Evolutionary conservation across 1,284 basidiomycete species (phyloP).

Genomic region (Ganoderma lingzhi): DNA sequence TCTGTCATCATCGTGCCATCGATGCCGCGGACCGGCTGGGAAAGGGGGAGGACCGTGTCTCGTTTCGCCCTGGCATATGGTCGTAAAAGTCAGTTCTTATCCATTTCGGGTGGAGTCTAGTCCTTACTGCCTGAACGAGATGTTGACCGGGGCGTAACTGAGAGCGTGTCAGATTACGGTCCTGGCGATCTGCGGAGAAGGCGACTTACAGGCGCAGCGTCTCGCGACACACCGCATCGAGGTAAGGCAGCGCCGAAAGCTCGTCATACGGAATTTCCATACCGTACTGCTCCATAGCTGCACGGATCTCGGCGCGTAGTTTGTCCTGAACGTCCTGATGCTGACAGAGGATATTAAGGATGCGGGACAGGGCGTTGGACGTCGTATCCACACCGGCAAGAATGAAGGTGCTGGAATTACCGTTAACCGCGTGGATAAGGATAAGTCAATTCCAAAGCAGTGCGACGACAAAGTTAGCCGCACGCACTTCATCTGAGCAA

Average conservation of each 20-base stretch:
- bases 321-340: constrained; percentile 22
- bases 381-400: constrained; percentile 28
- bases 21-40: constrained; percentile 29
- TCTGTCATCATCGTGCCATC: constrained; percentile 44
- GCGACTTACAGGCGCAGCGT: constrained; percentile 24
- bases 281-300: constrained; percentile 14
- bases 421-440: too few species aligned
- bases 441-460: too few species aligned
- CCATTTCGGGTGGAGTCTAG: too few species aligned
- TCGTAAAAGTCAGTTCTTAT: neutral
- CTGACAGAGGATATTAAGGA: constrained; percentile 21
- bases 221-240: constrained; percentile 31
- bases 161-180: neutral
- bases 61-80: constrained; percentile 22
- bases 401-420: constrained; percentile 8
- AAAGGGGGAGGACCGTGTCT: constrained; percentile 33
- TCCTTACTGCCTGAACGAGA: constrained; percentile 2
- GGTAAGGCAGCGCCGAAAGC: constrained; percentile 22
- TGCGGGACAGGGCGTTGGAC: constrained; percentile 22
- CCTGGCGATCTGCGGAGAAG: too few species aligned
- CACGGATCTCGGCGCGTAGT: constrained; percentile 17
- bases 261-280: constrained; percentile 23
- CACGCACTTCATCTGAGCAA: constrained; percentile 37
- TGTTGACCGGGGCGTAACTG: neutral
- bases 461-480: neutral